Conservation (phyloP, 2,329 filamentous ascomycete species). For the Aureobasidium vineae region DNA sequence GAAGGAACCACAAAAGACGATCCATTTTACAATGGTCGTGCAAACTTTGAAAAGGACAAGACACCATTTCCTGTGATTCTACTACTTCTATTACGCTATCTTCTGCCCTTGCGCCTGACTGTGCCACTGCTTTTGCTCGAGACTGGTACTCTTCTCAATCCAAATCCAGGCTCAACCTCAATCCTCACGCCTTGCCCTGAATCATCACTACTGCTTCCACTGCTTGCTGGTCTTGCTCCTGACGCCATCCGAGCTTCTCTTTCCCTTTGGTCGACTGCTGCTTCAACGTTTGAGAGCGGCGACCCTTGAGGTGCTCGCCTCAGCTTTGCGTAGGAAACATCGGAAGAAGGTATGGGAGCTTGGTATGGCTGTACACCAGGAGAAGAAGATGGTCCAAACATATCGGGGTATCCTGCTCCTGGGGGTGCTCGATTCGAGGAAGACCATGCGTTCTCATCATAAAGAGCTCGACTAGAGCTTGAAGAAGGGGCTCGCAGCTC, state of each 20-base stretch:
- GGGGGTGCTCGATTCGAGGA: constrained; percentile 43
- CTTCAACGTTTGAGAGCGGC: constrained; percentile 21
- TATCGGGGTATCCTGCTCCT: constrained; percentile 39
- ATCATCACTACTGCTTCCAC: constrained; percentile 28
- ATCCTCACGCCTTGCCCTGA: constrained; percentile 25
- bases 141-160: constrained; percentile 25
- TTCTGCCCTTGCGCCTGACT: constrained; percentile 27
- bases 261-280: constrained; percentile 3
- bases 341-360: constrained; percentile 37
- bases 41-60: neutral
- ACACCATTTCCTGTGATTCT: neutral
- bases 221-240: constrained; percentile 18
- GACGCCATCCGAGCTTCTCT: neutral
- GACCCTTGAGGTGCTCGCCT: constrained; percentile 32
- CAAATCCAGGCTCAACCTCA: constrained; percentile 25
- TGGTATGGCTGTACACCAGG: constrained; percentile 39
- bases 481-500: constrained; percentile 40
- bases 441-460: constrained; percentile 39
- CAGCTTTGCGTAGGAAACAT: constrained; percentile 38
- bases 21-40: no score
- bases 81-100: neutral
- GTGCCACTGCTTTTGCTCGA: constrained; percentile 24
- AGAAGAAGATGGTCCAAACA: constrained; percentile 38
- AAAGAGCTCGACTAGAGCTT: constrained; percentile 41
- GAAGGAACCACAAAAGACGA: no score